Percentiles rank a stretch among this genome's conserved stretches.
Conservation (phyloP, 2,329 filamentous ascomycete genomes). For the Arthrobotrys pseudoclavata region DNA sequence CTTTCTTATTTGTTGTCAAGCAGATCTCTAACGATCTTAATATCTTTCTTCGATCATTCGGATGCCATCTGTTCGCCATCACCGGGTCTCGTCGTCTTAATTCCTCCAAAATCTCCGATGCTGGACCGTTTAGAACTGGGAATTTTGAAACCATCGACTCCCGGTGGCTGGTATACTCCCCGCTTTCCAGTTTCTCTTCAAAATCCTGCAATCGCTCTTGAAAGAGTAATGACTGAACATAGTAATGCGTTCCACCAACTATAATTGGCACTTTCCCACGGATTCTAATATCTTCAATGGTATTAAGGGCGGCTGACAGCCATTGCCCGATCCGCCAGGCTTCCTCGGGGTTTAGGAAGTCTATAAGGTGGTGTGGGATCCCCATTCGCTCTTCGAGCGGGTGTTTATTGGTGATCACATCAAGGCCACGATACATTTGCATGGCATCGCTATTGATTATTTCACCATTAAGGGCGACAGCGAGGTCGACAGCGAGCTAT, state of each 20-base stretch:
- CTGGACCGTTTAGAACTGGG: constrained; percentile 79
- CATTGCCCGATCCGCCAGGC: constrained; percentile 85
- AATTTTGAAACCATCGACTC: constrained; percentile 69
- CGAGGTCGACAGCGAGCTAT: constrained; percentile 90
- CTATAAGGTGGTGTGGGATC: constrained; percentile 88
- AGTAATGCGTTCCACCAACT: constrained; percentile 96
- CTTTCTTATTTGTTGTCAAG: constrained; percentile 79
- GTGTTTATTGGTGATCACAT: constrained; percentile 96
- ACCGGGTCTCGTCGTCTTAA: constrained; percentile 84
- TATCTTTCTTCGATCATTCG: constrained; percentile 91
- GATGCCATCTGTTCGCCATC: constrained; percentile 94
- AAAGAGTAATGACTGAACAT: constrained; percentile 89
- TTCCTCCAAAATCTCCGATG: constrained; percentile 78
- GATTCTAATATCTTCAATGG: constrained; percentile 80
- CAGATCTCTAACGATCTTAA: constrained; percentile 90
- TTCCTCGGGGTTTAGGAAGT: constrained; percentile 80
- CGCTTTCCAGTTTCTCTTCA: constrained; percentile 46
- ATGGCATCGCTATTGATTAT: constrained; percentile 98
- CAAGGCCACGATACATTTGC: constrained; percentile 93
- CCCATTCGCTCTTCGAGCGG: constrained; percentile 79
- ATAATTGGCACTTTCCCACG: constrained; percentile 87
- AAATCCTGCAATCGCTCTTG: constrained; percentile 73
- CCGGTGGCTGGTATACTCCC: constrained; percentile 65
- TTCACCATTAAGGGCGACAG: constrained; percentile 86
- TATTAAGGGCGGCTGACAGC: constrained; percentile 41